Conservation (phyloP, 1,284 basidiomycete species). For the Athelia psychrophila region DNA sequence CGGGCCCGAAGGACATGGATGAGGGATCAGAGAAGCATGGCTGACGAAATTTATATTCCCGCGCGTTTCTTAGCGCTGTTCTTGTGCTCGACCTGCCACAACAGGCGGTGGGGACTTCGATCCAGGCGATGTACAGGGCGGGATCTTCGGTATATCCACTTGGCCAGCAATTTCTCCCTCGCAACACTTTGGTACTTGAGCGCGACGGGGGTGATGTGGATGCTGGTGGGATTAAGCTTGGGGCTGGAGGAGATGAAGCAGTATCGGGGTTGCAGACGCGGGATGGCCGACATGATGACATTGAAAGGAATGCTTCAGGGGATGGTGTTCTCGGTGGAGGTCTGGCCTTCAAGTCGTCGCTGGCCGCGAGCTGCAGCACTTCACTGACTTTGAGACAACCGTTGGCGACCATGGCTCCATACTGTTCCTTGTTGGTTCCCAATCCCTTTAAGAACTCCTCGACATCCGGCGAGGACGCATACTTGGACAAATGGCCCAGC, state of each 20-base stretch:
- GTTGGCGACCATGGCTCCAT: slow-evolving; percentile 70
- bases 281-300: slow-evolving; percentile 89
- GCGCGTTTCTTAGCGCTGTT: too few relatives aligned
- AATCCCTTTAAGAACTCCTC: slow-evolving; percentile 74
- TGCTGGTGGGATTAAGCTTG: slow-evolving; percentile 82
- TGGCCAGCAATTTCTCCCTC: slow-evolving; percentile 47
- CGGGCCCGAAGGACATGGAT: slow-evolving; percentile 70
- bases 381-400: slow-evolving; percentile 91
- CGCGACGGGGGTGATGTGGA: slow-evolving; percentile 95
- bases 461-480: slow-evolving; percentile 81
- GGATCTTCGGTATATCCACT: slow-evolving; percentile 78
- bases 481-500: slow-evolving; percentile 84
- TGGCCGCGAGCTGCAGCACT: slow-evolving; percentile 85
- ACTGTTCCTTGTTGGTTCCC: slow-evolving; percentile 87
- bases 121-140: too few relatives aligned
- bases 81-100: too few relatives aligned
- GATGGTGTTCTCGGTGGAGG: slow-evolving; percentile 71
- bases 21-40: too few relatives aligned
- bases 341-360: slow-evolving; percentile 59
- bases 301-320: slow-evolving; percentile 96
- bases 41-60: too few relatives aligned
- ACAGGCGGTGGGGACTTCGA: too few relatives aligned
- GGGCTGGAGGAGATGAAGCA: slow-evolving; percentile 99
- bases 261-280: slow-evolving; percentile 93
- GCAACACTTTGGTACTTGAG: slow-evolving; percentile 81